These are phyloP conservation scores for Arachis hypogaea DNA, from an alignment of 306 rosid species.

Conservation along the genomic window DNA sequence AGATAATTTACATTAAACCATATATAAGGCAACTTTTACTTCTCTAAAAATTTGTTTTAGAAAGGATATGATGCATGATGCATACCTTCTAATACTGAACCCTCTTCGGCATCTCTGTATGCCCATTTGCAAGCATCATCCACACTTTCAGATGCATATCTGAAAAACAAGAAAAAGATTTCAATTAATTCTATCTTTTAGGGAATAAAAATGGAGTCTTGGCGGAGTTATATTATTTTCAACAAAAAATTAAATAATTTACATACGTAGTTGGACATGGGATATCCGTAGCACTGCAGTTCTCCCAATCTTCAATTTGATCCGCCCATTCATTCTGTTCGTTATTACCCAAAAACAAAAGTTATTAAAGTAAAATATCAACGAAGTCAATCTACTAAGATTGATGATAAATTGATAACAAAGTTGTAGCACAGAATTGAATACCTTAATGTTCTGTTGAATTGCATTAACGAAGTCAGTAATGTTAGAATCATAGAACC, in stretches of 20 bases:
- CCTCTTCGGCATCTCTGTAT: conserved; percentile 64
- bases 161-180: conserved; percentile 31
- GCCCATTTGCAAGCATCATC: conserved; percentile 82
- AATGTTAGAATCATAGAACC: conserved; percentile 54
- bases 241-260: not conserved
- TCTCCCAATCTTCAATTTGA: conserved; percentile 70
- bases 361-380: not conserved
- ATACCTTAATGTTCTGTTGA: conserved; percentile 72
- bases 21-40: no score
- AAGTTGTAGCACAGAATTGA: conserved; percentile 1
- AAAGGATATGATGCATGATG: not conserved
- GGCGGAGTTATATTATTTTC: no score
- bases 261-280: conserved; percentile 73
- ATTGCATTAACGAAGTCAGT: conserved; percentile 53
- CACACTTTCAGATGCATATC: conserved; percentile 81
- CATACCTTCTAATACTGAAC: conserved; percentile 66
- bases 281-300: conserved; percentile 50
- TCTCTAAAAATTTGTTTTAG: not conserved
- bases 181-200: no score
- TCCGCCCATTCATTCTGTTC: conserved; percentile 72
- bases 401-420: not conserved
- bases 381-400: not conserved
- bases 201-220: no score
- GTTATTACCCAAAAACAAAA: not conserved
- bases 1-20: no score